Evolutionary conservation across 1,284 basidiomycete genomes (phyloP).

Genomic region (Ustilago shanxiensis): DNA sequence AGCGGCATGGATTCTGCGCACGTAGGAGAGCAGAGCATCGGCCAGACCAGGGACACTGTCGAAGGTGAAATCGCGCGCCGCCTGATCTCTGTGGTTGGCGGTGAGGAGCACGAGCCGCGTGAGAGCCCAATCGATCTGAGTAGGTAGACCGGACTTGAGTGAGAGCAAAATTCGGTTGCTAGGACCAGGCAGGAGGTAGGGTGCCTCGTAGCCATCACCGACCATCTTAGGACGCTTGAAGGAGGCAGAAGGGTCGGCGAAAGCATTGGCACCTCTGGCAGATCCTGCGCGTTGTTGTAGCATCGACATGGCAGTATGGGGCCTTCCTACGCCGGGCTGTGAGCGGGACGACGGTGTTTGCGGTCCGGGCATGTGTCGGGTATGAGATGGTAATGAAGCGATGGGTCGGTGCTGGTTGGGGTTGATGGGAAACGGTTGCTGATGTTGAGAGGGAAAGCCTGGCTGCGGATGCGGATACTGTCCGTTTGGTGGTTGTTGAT

Average conservation of each 20-base stretch:
- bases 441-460: constrained; percentile 20
- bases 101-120: constrained; percentile 52
- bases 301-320: constrained; percentile 22
- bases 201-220: constrained; percentile 40
- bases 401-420: constrained; percentile 26
- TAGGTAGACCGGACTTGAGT: constrained; percentile 63
- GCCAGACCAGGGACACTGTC: constrained; percentile 58
- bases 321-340: constrained; percentile 4
- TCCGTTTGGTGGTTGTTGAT: constrained; percentile 13
- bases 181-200: constrained; percentile 58
- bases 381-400: constrained; percentile 28
- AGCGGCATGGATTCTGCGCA: constrained; percentile 53
- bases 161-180: constrained; percentile 64
- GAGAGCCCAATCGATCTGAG: constrained; percentile 67
- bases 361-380: constrained; percentile 31
- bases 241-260: constrained; percentile 16
- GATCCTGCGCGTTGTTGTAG: constrained; percentile 25
- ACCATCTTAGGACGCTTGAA: constrained; percentile 44
- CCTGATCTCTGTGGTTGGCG: constrained; percentile 30
- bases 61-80: constrained; percentile 43
- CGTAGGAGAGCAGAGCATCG: constrained; percentile 57
- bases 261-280: constrained; percentile 1
- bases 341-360: constrained; percentile 18
- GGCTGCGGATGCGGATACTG: constrained; percentile 34
- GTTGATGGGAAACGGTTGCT: constrained; percentile 21